Base-by-base conservation (phyloP, 306 rosid species). In the Chamaecrista fasciculata region DNA sequence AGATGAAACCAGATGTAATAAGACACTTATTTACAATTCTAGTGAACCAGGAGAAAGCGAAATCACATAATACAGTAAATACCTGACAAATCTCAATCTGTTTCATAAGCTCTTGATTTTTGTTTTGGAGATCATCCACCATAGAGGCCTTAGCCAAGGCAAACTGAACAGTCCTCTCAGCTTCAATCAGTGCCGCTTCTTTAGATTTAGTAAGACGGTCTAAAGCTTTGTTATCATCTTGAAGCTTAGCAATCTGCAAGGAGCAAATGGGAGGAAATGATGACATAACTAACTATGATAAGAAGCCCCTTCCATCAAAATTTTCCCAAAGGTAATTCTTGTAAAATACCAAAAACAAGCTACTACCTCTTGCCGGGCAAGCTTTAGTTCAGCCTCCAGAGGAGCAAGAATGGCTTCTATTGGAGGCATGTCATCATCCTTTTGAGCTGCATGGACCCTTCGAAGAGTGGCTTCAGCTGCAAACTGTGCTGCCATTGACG, bases 391-490 rank as follows among this genome's bases (percentile, higher is more conserved):
- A 70, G 99, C 99, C 84, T 95, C 99, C 71, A 95, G 79, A 76
- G 99, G 99, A 47, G 99, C 97, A 37, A 95, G 95, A 81, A 95
- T 95, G 77, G 99, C 99, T 74, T 95, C 99, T 15, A 95, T 95
- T 55, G 99, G 99, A 72, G 99, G 99, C 99, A 95, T 95, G 83
- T 95, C 99, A 73, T 95, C 99, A 77, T 95, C 99, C 88, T 95
- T 95, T 67, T 95, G 99, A 43, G 96, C 99, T 69, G 99, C 96
- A 79, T 95, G 99, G 67, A 95, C 99, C 87, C 99, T 95, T 51
- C 97, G 86, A 70, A 95, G 90, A 62, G 99, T 91, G 72, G 99
- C 99, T 86, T 95, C 99, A 31, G 99, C 99, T 8, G 97, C 99
- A 74, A 91, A 95, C 80, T 95, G 99, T 55, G 97, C 99, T 49